These are phyloP conservation scores for Cercophora sp. DNA, from an alignment of 495 filamentous ascomycete genomes.

Conservation along the genomic window DNA sequence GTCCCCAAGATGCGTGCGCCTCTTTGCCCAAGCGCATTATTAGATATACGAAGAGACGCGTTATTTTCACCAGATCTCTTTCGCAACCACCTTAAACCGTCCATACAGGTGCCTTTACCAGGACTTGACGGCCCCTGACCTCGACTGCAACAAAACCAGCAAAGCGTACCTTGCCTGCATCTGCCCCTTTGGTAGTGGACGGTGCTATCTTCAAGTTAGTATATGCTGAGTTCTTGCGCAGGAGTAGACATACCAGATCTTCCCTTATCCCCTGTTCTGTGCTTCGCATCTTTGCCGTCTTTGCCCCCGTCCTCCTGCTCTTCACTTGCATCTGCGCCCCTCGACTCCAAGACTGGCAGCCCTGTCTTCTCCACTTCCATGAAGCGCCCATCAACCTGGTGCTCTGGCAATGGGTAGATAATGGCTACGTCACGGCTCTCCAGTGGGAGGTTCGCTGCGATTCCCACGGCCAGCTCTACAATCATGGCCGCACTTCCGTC, in stretches of 20 bases:
- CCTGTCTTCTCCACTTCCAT: constrained; percentile 79
- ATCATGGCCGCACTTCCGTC: constrained; percentile 84
- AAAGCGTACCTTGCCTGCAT: constrained; percentile 60
- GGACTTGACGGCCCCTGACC: constrained; percentile 74
- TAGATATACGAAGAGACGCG: neutral
- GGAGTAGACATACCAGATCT: constrained; percentile 26
- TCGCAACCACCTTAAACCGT: constrained; percentile 34
- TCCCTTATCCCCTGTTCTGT: constrained; percentile 38
- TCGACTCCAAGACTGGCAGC: constrained; percentile 64
- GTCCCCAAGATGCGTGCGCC: too few relatives aligned
- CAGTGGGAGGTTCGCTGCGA: constrained; percentile 79
- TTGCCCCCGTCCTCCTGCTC: constrained; percentile 46
- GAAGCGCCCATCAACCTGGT: constrained; percentile 56
- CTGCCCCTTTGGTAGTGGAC: constrained; percentile 39
- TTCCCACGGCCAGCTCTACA: constrained; percentile 83
- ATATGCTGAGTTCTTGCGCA: neutral
- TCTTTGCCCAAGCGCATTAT: too few relatives aligned
- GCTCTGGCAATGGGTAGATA: constrained; percentile 75
- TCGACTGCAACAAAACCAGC: constrained; percentile 83
- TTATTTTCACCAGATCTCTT: neutral
- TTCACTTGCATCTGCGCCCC: constrained; percentile 46
- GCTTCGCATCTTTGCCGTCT: constrained; percentile 32
- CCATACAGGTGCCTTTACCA: constrained; percentile 92
- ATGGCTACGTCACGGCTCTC: constrained; percentile 90
- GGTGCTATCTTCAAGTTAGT: constrained; percentile 36